Conservation (phyloP, 2,329 filamentous ascomycete genomes). For the Periconia sp. region DNA sequence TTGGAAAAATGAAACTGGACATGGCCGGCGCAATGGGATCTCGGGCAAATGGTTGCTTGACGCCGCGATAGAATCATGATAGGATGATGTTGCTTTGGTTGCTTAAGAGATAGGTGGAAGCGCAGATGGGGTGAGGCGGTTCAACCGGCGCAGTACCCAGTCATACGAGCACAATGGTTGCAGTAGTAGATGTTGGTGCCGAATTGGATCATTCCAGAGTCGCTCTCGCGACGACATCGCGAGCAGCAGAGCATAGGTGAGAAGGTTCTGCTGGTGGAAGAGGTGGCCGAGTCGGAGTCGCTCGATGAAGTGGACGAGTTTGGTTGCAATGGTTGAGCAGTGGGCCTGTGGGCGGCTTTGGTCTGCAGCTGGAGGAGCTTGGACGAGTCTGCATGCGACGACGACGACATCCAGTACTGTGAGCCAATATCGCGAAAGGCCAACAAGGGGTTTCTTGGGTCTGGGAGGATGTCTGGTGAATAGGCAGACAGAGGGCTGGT, state of each 20-base stretch:
- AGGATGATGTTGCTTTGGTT: neutral
- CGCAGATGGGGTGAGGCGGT: neutral
- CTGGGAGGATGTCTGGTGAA: slow-evolving; percentile 25
- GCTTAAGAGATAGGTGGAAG: neutral
- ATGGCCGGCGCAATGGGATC: no score
- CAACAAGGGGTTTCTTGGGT: slow-evolving; percentile 39
- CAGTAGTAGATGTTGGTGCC: slow-evolving; percentile 46
- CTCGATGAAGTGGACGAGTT: slow-evolving; percentile 12
- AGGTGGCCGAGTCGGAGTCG: slow-evolving; percentile 7
- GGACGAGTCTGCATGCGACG: slow-evolving; percentile 30
- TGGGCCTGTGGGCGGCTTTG: slow-evolving; percentile 36
- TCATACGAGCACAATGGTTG: slow-evolving; percentile 43
- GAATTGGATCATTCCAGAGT: slow-evolving; percentile 37
- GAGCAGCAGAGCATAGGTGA: slow-evolving; percentile 30
- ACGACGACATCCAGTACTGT: slow-evolving; percentile 21
- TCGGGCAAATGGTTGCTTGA: neutral
- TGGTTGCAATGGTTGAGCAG: slow-evolving; percentile 29
- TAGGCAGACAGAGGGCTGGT: slow-evolving; percentile 23
- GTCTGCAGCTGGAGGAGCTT: slow-evolving; percentile 44
- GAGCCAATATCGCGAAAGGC: slow-evolving; percentile 25
- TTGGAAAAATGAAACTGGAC: no score
- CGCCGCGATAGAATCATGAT: neutral
- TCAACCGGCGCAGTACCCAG: slow-evolving; percentile 42
- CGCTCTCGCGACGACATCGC: slow-evolving; percentile 37
- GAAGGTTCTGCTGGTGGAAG: slow-evolving; percentile 10